Evolutionary conservation across 2,329 filamentous ascomycete genomes (phyloP), one percentile per base, ranked within the genome.

Genomic region (Zymoseptoria tritici): DNA sequence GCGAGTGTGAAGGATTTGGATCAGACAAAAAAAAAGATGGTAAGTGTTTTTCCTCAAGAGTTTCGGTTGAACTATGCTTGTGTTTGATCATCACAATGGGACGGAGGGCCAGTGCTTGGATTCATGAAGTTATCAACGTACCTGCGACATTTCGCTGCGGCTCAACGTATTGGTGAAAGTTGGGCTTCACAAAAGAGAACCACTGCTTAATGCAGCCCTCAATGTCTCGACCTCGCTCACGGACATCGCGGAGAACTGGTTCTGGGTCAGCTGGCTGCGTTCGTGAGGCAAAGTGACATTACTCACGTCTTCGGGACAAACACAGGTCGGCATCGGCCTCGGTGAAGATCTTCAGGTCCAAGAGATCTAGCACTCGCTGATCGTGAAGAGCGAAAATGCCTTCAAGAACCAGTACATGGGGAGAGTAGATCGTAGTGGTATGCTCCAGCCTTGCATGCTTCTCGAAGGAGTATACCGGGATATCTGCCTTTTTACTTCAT

Each of bases 171-270:
- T 88, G 90, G 74, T 93, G 89, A 69, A 95, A 97, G 71, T 97
- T 97, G 2, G 94, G 94, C 76, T 99, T 99, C 51, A 99, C 94
- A 72, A 89, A 99, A 9, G 79, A 79, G 73, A 97, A 97, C 94
- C 94, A 99, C 74, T 99, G 94, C 75, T 97, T 97, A 74, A 99
- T 92, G 70, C 92, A 93, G 49, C 94, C 94, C 72, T 97, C 89
- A 59, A 97, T 89, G 70, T 96, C 93, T 71, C 94, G 84, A 2
- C 90, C 93, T 69, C 94, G 86, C 69, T 96, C 90, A 68, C 85
- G 85, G 21, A 97, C 90, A 76, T 99, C 94, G 70, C 94, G 88
- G 46, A 91, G 79, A 66, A 95, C 88, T 91, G 52, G 13, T 49
- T 36, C n/a, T 62, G 57, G 60, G 61, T 66, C 20, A 63, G 56